Conservation (phyloP, 768 basidiomycete genomes). For the Cystobasidium onofrii region DNA sequence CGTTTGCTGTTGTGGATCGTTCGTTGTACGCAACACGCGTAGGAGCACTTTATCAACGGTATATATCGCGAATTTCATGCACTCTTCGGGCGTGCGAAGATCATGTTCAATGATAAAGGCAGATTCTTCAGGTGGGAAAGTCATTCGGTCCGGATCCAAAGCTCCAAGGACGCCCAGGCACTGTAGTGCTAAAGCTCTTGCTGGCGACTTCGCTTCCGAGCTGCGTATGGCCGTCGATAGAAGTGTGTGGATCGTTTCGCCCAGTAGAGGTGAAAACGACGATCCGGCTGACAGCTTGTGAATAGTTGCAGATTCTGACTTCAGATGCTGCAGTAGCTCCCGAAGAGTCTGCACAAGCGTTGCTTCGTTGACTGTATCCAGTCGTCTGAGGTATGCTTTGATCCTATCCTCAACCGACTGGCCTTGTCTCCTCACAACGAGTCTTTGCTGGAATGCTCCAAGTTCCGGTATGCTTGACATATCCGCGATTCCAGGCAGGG, state of each 20-base stretch:
- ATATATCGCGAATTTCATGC: slow-evolving; percentile 69
- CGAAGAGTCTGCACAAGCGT: slow-evolving; percentile 64
- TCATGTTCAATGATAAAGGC: slow-evolving; percentile 67
- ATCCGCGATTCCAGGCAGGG: slow-evolving; percentile 72
- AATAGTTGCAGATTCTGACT: not conserved
- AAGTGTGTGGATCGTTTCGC: slow-evolving; percentile 59
- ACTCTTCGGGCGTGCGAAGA: slow-evolving; percentile 69
- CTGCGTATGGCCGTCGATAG: slow-evolving; percentile 67
- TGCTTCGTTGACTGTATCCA: slow-evolving; percentile 67
- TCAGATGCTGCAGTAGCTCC: slow-evolving; percentile 61
- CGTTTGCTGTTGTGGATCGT: slow-evolving; percentile 83
- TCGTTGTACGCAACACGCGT: slow-evolving; percentile 81
- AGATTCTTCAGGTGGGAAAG: slow-evolving; percentile 56
- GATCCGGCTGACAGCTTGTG: slow-evolving; percentile 60
- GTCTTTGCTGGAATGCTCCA: slow-evolving; percentile 36
- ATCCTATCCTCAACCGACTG: slow-evolving; percentile 57
- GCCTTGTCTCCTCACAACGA: slow-evolving; percentile 47
- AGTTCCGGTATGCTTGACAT: slow-evolving; percentile 61
- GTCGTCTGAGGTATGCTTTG: slow-evolving; percentile 62
- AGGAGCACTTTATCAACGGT: slow-evolving; percentile 79
- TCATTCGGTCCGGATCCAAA: slow-evolving; percentile 85
- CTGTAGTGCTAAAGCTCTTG: slow-evolving; percentile 69
- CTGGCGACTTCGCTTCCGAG: slow-evolving; percentile 60
- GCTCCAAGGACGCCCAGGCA: slow-evolving; percentile 88
- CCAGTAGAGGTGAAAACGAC: slow-evolving; percentile 68